Conservation (phyloP, 805 yeast species). For the Wickerhamiella qilinensis region DNA sequence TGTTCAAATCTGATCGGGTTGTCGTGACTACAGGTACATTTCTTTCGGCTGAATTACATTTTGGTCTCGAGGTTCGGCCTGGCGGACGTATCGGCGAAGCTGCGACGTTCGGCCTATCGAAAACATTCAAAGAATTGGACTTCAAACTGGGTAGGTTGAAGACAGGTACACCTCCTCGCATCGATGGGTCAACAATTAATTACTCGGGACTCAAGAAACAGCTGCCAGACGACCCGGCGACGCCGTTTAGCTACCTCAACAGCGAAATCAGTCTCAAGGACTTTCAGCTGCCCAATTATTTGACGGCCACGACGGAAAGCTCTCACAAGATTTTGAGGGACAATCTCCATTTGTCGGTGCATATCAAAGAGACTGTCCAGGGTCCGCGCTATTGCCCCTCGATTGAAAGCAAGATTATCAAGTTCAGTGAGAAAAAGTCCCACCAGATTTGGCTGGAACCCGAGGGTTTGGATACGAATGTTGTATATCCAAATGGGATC, state of each 20-base stretch:
- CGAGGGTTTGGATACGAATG: constrained; percentile 73
- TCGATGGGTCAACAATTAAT: constrained; percentile 56
- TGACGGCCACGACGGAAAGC: constrained; percentile 60
- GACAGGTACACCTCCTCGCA: constrained; percentile 94
- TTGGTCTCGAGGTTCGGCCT: constrained; percentile 65
- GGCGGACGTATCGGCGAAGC: constrained; percentile 90
- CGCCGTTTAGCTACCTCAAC: constrained; percentile 79
- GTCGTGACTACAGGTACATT: constrained; percentile 94
- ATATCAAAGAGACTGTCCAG: constrained; percentile 81
- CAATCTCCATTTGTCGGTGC: constrained; percentile 71
- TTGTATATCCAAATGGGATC: constrained; percentile 94
- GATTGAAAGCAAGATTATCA: constrained; percentile 70
- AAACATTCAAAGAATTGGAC: constrained; percentile 60
- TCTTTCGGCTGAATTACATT: constrained; percentile 83
- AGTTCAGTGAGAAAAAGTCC: constrained; percentile 57
- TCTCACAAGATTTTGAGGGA: constrained; percentile 53
- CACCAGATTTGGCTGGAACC: constrained; percentile 95
- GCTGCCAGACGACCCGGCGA: constrained; percentile 69
- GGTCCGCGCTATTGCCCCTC: constrained; percentile 99
- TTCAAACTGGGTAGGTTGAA: constrained; percentile 78
- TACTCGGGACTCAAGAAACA: constrained; percentile 49
- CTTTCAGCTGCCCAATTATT: constrained; percentile 52
- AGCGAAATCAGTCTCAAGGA: constrained; percentile 42
- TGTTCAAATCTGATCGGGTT: constrained; percentile 47
- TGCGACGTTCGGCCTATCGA: constrained; percentile 78